Evolutionary conservation across 495 filamentous ascomycete species (phyloP).

Genomic region (Penicillium waksmanii): DNA sequence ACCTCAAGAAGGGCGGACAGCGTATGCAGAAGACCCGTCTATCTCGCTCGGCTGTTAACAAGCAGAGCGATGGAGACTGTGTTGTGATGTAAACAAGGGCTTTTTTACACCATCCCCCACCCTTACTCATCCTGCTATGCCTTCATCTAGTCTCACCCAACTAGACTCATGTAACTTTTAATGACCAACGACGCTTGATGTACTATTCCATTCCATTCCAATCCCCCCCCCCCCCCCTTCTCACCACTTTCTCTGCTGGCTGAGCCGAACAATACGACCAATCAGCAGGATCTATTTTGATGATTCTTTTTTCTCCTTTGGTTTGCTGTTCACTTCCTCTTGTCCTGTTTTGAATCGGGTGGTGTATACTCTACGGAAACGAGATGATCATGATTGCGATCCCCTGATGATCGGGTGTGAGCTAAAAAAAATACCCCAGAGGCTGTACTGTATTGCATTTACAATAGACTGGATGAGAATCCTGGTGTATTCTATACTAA

Average conservation of each 20-base stretch:
- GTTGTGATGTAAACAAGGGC: slow-evolving; percentile 65
- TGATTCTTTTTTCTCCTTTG: background rate
- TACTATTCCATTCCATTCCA: slow-evolving; percentile 9
- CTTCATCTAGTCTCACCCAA: slow-evolving; percentile 5
- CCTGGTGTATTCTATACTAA: background rate
- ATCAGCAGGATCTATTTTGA: background rate
- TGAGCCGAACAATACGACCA: too few species aligned
- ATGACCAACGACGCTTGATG: slow-evolving; percentile 5
- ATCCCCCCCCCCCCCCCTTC: too few species aligned
- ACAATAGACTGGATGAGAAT: slow-evolving; percentile 13
- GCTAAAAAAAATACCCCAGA: background rate
- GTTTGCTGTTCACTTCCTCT: background rate
- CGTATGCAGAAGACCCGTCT: slow-evolving; percentile 77
- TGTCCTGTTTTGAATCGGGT: background rate
- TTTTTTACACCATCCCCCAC: slow-evolving; percentile 9
- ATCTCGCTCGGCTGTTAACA: slow-evolving; percentile 79
- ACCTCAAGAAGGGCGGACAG: slow-evolving; percentile 77
- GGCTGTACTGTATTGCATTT: background rate
- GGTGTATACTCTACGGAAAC: background rate
- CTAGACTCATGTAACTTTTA: slow-evolving; percentile 8
- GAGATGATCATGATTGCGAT: too few species aligned
- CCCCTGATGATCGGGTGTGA: background rate
- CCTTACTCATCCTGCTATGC: slow-evolving; percentile 2
- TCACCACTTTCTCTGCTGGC: background rate
- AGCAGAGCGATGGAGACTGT: slow-evolving; percentile 83